Conservation (phyloP, 164 flowering plant species). For the Vitis vinifera region ASM3070453v1 NC_081808.1:19926501-19927000, state of each 20-base stretch:
- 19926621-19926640: conserved; percentile 81
- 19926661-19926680: conserved; percentile 91
- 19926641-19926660: conserved; percentile 84
- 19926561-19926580: conserved; percentile 90
- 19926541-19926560: conserved; percentile 57
- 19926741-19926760: conserved; percentile 84
- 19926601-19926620: conserved; percentile 77
- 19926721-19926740: conserved; percentile 87
- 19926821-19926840: conserved; percentile 78
- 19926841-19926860: conserved; percentile 75
- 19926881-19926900: not conserved
- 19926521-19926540: not conserved
- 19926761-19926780: conserved; percentile 85
- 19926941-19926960: no score
- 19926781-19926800: conserved; percentile 73
- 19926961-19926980: no score
- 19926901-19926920: not conserved
- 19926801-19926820: conserved; percentile 92
- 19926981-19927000: no score
- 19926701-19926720: conserved; percentile 87
- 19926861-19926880: conserved; percentile 63
- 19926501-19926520: not conserved
- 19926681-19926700: conserved; percentile 91
- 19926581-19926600: conserved; percentile 96
- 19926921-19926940: no score